phyloP scores from a whole-genome alignment of 2,329 filamentous ascomycete species.

The Calcarisporium arbuscula region DNA sequence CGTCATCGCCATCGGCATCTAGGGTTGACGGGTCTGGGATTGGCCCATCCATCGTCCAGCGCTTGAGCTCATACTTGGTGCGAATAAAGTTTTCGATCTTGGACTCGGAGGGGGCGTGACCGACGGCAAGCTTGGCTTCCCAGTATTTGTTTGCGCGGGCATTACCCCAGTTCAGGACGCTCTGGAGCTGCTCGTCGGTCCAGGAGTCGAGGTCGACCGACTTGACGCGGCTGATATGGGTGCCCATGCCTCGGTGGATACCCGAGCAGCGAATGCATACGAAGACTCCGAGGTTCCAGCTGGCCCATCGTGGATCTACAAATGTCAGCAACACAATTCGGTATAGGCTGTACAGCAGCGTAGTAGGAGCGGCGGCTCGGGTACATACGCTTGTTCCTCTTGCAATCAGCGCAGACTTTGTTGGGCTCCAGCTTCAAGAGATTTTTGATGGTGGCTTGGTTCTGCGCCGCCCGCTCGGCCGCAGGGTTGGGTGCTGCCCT shows the following conservation, averaged over 20 bases:
- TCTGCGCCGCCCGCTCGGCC: constrained; percentile 85
- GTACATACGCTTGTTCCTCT: constrained; percentile 87
- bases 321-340: constrained; percentile 4
- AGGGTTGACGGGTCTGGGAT: constrained; percentile 89
- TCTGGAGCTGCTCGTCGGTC: constrained; percentile 97
- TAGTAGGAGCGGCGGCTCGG: too few species aligned
- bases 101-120: constrained; percentile 87
- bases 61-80: constrained; percentile 97
- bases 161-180: constrained; percentile 93
- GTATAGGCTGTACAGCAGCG: neutral
- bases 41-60: constrained; percentile 98
- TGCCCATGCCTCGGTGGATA: constrained; percentile 97
- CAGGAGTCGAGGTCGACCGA: constrained; percentile 96
- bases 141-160: constrained; percentile 96
- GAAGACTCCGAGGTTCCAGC: constrained; percentile 97
- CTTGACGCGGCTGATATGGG: constrained; percentile 96
- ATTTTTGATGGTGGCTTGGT: constrained; percentile 88
- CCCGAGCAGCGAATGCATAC: constrained; percentile 97
- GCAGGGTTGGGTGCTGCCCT: constrained; percentile 67
- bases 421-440: constrained; percentile 91
- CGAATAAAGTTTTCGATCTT: constrained; percentile 99
- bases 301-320: constrained; percentile 93
- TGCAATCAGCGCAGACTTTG: constrained; percentile 97
- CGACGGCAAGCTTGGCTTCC: constrained; percentile 87
- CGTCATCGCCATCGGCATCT: constrained; percentile 79